Evolutionary conservation across 495 filamentous ascomycete genomes (phyloP).

Genomic region (Lasiosphaeria hispida): DNA sequence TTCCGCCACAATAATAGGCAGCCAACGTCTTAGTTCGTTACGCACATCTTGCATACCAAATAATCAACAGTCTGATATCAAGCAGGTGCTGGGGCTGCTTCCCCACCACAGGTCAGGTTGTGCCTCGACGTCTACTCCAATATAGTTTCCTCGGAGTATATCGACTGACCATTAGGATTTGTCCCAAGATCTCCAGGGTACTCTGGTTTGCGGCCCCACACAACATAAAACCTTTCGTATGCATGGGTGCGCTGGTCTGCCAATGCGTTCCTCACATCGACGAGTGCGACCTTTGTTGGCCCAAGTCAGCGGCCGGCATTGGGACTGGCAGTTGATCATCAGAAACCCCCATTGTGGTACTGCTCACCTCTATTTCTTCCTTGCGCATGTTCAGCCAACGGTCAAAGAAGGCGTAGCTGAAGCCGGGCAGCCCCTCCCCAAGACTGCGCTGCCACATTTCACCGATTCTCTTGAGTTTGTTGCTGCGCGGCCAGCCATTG

Average conservation of each 20-base stretch:
- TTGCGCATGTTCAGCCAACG: background rate
- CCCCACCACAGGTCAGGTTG: too few species aligned
- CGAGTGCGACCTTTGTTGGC: background rate
- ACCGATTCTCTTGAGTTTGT: constrained; percentile 2
- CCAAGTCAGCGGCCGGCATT: too few species aligned
- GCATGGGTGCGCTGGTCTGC: background rate
- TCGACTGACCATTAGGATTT: too few species aligned
- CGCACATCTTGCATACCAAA: too few species aligned
- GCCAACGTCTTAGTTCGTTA: too few species aligned
- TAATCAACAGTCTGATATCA: too few species aligned
- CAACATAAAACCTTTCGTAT: background rate
- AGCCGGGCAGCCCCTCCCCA: background rate
- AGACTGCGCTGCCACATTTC: constrained; percentile 3
- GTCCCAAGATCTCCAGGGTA: background rate
- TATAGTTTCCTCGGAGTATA: too few species aligned
- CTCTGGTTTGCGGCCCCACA: background rate
- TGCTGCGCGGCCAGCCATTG: background rate
- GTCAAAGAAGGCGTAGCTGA: constrained; percentile 6
- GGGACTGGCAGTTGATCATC: too few species aligned
- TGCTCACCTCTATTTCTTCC: constrained; percentile 7
- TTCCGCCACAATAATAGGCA: too few species aligned
- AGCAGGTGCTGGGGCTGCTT: too few species aligned
- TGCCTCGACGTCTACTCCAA: too few species aligned
- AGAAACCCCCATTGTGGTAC: background rate
- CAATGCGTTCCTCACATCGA: background rate